Evolutionary conservation across 2,329 filamentous ascomycete species (phyloP).

Genomic region (Alternaria alternata): DNA sequence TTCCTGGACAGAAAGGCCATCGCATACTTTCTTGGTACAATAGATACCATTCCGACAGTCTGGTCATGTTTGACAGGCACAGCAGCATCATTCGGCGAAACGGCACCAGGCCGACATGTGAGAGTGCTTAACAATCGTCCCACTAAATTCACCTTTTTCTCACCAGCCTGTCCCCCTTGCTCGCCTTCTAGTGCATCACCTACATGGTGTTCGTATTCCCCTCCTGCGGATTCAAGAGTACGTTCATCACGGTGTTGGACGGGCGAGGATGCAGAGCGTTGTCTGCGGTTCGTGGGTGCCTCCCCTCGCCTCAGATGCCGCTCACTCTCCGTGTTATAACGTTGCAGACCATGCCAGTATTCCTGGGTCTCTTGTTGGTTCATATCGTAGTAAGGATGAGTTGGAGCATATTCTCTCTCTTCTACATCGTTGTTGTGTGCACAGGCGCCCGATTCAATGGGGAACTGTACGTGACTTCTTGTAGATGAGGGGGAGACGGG

Average conservation of each 20-base stretch:
- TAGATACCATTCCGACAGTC: background rate
- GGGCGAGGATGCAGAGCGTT: background rate
- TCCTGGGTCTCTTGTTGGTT: background rate
- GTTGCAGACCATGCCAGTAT: conserved; percentile 1
- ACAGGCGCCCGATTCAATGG: too few relatives aligned
- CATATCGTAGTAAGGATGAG: conserved; percentile 7
- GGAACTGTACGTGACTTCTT: background rate
- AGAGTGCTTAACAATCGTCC: background rate
- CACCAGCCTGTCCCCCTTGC: background rate
- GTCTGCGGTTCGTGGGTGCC: background rate
- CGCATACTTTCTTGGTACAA: background rate
- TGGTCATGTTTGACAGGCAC: background rate
- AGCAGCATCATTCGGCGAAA: background rate
- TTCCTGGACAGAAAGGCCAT: conserved; percentile 4
- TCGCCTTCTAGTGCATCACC: background rate
- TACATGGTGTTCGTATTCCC: background rate
- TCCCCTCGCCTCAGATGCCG: background rate
- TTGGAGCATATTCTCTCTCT: background rate
- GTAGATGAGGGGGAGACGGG: background rate
- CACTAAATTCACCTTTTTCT: background rate
- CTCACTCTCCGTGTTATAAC: background rate
- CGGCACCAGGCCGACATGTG: conserved; percentile 1
- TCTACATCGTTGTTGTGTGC: background rate
- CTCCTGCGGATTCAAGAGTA: background rate
- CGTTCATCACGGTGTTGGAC: background rate